A percentile compares a stretch with the other conserved stretches of the same genome.
Conservation (phyloP, 441 rosid species). For the Erodium chrysanthum region DNA sequence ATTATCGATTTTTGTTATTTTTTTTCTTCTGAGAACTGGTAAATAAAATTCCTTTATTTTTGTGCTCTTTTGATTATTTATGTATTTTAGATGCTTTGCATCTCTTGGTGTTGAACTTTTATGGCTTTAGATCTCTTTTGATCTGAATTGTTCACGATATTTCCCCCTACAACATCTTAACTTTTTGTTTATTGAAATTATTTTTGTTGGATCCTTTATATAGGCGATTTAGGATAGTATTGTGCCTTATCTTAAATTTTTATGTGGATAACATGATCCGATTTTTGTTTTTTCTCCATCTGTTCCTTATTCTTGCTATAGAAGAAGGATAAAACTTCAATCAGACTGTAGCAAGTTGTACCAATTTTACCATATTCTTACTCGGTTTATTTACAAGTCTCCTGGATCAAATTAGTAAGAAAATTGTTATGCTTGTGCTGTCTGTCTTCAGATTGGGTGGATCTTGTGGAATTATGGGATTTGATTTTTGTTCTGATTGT, state of each 20-base stretch:
- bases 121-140: conserved; percentile 26
- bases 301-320: not conserved
- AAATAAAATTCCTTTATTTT: no score
- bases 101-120: not conserved
- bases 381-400: not conserved
- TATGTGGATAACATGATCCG: not conserved
- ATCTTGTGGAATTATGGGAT: not conserved
- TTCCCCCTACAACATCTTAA: conserved; percentile 12
- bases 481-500: not conserved
- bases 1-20: not conserved
- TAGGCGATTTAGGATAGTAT: conserved; percentile 39
- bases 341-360: not conserved
- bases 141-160: conserved; percentile 8
- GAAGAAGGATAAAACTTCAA: not conserved
- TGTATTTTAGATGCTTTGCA: not conserved
- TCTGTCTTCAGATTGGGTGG: not conserved
- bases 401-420: not conserved
- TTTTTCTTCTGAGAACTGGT: no score
- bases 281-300: not conserved
- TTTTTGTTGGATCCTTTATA: conserved; percentile 21
- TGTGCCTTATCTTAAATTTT: conserved; percentile 13
- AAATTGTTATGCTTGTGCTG: not conserved
- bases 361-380: not conserved
- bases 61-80: not conserved
- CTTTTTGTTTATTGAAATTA: not conserved